Conservation (phyloP, 1,284 basidiomycete genomes). For the Cryptococcus sp. region DNA sequence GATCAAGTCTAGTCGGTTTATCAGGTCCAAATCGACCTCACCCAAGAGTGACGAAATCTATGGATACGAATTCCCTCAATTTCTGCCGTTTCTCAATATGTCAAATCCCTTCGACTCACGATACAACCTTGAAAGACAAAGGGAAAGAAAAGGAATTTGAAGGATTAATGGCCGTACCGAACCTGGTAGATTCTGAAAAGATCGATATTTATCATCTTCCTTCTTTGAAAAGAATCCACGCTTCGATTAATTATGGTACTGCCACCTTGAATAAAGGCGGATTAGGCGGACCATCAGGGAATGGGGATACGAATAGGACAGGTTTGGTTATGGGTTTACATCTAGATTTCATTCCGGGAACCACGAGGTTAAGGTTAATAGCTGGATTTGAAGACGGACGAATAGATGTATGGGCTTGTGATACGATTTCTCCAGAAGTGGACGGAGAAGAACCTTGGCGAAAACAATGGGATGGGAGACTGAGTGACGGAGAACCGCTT, state of each 20-base stretch:
- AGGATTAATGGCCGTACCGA: constrained; percentile 71
- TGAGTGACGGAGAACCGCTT: not conserved
- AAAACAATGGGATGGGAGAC: not conserved
- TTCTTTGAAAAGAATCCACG: constrained; percentile 53
- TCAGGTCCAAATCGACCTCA: constrained; percentile 51
- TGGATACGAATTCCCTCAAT: constrained; percentile 84
- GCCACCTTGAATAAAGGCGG: not conserved
- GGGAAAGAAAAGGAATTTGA: constrained; percentile 23
- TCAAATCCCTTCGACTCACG: constrained; percentile 9
- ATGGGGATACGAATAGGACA: constrained; percentile 24
- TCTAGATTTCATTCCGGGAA: constrained; percentile 47
- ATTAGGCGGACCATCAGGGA: not conserved
- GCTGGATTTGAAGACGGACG: constrained; percentile 77
- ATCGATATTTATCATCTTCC: constrained; percentile 51
- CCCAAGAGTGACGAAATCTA: constrained; percentile 58
- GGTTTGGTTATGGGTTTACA: constrained; percentile 84
- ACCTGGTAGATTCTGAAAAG: constrained; percentile 76
- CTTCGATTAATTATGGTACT: constrained; percentile 51
- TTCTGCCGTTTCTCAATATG: constrained; percentile 74
- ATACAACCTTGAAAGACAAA: not conserved
- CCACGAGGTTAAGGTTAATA: constrained; percentile 54
- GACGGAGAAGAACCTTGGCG: not conserved
- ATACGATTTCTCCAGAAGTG: not conserved
- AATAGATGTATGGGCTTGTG: constrained; percentile 61
- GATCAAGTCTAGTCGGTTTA: constrained; percentile 57